Percentiles rank a stretch among this genome's conserved stretches.
phyloP scores from a whole-genome alignment of 2,329 filamentous ascomycete species.

The Trichoderma sp. region DNA sequence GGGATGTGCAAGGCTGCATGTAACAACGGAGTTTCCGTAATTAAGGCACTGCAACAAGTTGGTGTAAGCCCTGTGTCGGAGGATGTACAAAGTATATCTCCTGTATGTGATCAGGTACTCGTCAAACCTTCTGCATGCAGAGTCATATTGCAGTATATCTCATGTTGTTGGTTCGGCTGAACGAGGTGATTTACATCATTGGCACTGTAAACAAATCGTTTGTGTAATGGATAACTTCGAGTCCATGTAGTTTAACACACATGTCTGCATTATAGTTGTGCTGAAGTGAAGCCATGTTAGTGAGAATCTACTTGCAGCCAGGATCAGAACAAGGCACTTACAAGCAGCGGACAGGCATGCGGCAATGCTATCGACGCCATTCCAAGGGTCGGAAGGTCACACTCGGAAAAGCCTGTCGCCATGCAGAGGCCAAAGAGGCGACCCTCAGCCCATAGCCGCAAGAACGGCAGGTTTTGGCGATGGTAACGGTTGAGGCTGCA shows the following conservation, averaged over 20 bases:
- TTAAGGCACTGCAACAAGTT: neutral
- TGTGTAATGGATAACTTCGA: neutral
- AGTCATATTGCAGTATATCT: neutral
- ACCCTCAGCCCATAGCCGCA: neutral
- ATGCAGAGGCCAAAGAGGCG: neutral
- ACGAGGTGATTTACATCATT: neutral
- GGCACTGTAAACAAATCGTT: neutral
- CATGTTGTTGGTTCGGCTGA: neutral
- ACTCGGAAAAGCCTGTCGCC: neutral
- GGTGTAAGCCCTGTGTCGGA: neutral
- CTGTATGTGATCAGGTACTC: neutral
- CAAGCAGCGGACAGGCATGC: neutral
- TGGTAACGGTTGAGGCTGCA: neutral
- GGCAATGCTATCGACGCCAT: neutral
- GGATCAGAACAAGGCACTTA: neutral
- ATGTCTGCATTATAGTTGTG: neutral
- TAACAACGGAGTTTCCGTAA: constrained; percentile 2
- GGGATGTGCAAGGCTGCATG: neutral
- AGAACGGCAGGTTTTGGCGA: neutral
- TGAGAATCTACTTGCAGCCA: neutral
- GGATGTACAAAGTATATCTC: neutral
- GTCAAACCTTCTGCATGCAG: neutral
- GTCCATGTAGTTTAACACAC: neutral
- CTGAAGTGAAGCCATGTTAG: neutral
- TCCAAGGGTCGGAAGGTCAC: neutral